A percentile compares a stretch with the other conserved stretches of the same genome.
phyloP scores from a whole-genome alignment of 1,139 yeast species.

The Nakaseomyces nivariensis region DNA sequence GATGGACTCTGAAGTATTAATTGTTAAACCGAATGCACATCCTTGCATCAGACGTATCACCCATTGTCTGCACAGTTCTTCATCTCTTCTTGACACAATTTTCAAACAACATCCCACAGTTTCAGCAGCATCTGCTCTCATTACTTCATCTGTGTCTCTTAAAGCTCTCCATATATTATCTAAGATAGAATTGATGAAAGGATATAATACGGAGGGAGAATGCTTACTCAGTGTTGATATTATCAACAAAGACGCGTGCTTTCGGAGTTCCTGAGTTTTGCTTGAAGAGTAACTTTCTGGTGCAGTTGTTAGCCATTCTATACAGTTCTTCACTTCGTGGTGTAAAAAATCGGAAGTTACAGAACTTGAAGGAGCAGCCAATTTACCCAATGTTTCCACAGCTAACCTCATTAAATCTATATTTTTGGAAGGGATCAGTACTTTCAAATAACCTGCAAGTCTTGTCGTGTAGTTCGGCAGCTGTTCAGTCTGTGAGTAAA shows the following conservation, averaged over 20 bases:
- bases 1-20: conserved; percentile 52
- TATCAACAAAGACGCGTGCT: conserved; percentile 86
- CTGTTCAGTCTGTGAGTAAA: conserved; percentile 67
- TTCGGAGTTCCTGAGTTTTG: conserved; percentile 70
- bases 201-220: conserved; percentile 75
- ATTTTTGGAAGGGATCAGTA: conserved; percentile 74
- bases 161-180: conserved; percentile 84
- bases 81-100: conserved; percentile 71
- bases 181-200: conserved; percentile 70
- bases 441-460: conserved; percentile 76
- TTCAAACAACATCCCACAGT: conserved; percentile 70
- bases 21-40: conserved; percentile 40
- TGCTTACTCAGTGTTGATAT: conserved; percentile 76
- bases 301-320: conserved; percentile 75
- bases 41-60: conserved; percentile 60
- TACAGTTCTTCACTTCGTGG: conserved; percentile 76
- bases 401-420: conserved; percentile 79
- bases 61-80: conserved; percentile 64
- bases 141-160: conserved; percentile 63
- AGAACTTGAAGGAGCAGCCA: conserved; percentile 84
- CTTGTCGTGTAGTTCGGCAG: conserved; percentile 84
- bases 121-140: conserved; percentile 76
- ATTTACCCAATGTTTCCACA: conserved; percentile 72
- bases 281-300: conserved; percentile 33
- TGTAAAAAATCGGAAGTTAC: conserved; percentile 89